Evolutionary conservation across 2,329 filamentous ascomycete species (phyloP).

Genomic region (Fusarium fracticaudum): DNA sequence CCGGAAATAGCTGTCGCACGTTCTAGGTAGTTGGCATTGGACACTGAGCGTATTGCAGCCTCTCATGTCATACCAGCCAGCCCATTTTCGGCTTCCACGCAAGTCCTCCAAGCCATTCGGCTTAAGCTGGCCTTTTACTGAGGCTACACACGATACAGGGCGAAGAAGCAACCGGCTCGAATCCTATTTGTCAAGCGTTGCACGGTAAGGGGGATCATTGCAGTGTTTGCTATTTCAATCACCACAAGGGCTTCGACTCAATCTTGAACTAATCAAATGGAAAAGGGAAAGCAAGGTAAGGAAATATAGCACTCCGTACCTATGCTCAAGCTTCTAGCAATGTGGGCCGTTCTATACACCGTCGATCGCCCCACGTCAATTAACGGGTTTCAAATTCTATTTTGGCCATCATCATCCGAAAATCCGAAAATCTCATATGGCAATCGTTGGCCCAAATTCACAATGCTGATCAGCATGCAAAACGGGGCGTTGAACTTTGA

Average conservation of each 20-base stretch:
- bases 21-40: neutral
- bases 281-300: conserved; percentile 6
- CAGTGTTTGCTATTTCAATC: conserved; percentile 21
- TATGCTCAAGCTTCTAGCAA: neutral
- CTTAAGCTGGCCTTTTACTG: conserved; percentile 1
- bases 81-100: neutral
- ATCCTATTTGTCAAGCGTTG: conserved; percentile 1
- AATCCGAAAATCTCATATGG: conserved; percentile 9
- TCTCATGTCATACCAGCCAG: neutral
- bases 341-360: neutral
- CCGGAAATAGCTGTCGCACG: conserved; percentile 20
- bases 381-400: conserved; percentile 21
- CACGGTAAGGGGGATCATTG: conserved; percentile 10
- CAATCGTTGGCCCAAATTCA: neutral
- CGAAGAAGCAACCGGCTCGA: conserved; percentile 19
- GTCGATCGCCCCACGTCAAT: conserved; percentile 19
- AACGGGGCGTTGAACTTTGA: conserved; percentile 14
- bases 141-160: conserved; percentile 14
- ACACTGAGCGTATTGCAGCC: conserved; percentile 11
- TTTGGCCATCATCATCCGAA: conserved; percentile 18
- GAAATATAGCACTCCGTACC: neutral
- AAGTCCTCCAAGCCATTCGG: conserved; percentile 1
- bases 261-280: conserved; percentile 7
- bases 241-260: neutral
- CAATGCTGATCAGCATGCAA: conserved; percentile 34